phyloP scores from a whole-genome alignment of 2,329 filamentous ascomycete genomes.

The Mycogone perniciosa region DNA sequence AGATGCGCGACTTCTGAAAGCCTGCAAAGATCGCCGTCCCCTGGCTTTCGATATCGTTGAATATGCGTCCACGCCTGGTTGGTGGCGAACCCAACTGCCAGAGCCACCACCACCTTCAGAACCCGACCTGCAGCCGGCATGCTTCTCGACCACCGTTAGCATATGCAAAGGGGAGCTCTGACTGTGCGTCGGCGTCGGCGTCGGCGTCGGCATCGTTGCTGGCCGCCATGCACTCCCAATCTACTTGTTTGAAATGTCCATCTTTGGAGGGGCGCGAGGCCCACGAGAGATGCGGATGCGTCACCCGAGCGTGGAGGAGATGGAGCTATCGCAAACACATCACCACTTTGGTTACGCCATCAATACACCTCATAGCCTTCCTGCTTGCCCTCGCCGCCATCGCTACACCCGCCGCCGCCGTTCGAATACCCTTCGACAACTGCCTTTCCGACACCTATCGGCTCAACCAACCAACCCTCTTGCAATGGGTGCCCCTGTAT shows the following conservation, averaged over 20 bases:
- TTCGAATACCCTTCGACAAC: conserved; percentile 73
- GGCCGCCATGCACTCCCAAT: neutral
- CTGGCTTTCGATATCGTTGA: conserved; percentile 11
- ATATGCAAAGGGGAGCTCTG: conserved; percentile 1
- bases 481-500: conserved; percentile 75
- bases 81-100: conserved; percentile 12
- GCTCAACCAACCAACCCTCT: conserved; percentile 46
- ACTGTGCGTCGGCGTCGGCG: neutral
- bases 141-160: conserved; percentile 1
- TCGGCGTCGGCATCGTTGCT: too few species aligned
- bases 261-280: conserved; percentile 2
- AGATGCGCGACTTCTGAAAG: conserved; percentile 20
- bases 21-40: conserved; percentile 11
- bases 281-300: conserved; percentile 3
- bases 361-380: conserved; percentile 28
- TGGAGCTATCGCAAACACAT: neutral
- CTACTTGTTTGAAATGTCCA: neutral
- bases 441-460: conserved; percentile 63
- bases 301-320: conserved; percentile 6
- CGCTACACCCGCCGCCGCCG: conserved; percentile 48
- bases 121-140: conserved; percentile 3
- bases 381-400: conserved; percentile 32
- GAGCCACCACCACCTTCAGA: neutral
- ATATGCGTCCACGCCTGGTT: conserved; percentile 6
- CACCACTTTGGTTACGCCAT: conserved; percentile 6